phyloP scores from a whole-genome alignment of 1,284 basidiomycete species.

The Meripilus lineatus region DNA sequence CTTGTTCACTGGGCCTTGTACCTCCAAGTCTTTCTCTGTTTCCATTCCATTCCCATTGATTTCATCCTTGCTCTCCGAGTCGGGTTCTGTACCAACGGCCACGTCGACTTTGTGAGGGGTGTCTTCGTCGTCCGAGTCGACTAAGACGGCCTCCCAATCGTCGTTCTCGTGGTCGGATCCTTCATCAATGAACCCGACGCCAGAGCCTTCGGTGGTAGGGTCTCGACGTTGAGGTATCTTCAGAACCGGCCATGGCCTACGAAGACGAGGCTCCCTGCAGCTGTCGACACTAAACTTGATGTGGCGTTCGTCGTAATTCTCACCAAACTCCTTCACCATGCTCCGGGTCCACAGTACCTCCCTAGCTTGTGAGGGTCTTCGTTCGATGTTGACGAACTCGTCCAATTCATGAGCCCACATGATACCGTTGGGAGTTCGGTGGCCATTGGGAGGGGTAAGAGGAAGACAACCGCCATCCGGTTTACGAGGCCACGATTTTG shows the following conservation, averaged over 20 bases:
- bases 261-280: conserved; percentile 10
- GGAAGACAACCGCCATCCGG: conserved; percentile 1
- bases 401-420: conserved; percentile 29
- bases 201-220: background rate
- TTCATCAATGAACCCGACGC: conserved; percentile 6
- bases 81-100: background rate
- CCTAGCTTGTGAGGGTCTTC: conserved; percentile 18
- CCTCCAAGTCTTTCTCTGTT: too few relatives aligned
- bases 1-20: too few relatives aligned
- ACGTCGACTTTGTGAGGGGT: background rate
- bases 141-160: conserved; percentile 1
- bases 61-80: background rate
- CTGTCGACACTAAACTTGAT: too few relatives aligned
- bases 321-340: conserved; percentile 29
- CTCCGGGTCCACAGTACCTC: conserved; percentile 29
- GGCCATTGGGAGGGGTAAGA: conserved; percentile 2
- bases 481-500: conserved; percentile 10
- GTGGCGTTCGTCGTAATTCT: conserved; percentile 20
- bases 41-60: background rate
- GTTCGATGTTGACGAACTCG: conserved; percentile 27
- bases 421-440: conserved; percentile 21
- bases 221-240: conserved; percentile 10
- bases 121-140: conserved; percentile 7
- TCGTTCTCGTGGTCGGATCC: conserved; percentile 13
- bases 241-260: conserved; percentile 23